A percentile compares a stretch with the other conserved stretches of the same genome.
Evolutionary conservation across 164 flowering plant genomes (phyloP).

Genomic region (Vitis rotundifolia): DNA sequence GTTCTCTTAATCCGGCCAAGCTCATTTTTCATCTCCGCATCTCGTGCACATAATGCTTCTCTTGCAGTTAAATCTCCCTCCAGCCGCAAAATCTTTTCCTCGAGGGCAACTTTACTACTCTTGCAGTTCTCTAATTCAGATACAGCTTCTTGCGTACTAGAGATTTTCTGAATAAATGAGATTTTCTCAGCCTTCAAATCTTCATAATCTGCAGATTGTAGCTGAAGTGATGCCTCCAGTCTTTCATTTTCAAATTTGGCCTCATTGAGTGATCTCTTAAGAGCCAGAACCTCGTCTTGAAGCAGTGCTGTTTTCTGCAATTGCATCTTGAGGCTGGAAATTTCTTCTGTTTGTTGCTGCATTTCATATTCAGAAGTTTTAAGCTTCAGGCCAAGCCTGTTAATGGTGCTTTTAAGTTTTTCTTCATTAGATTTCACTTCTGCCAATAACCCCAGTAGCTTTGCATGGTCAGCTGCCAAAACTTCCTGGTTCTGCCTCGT

Average conservation of each 20-base stretch:
- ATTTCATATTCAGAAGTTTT: conserved; percentile 56
- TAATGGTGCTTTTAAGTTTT: conserved; percentile 30
- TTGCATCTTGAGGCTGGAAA: conserved; percentile 46
- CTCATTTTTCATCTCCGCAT: conserved; percentile 67
- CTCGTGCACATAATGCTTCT: conserved; percentile 54
- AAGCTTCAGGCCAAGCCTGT: conserved; percentile 49
- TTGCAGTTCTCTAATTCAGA: conserved; percentile 60
- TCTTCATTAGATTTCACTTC: conserved; percentile 52
- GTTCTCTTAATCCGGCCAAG: conserved; percentile 46
- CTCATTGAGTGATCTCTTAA: conserved; percentile 42
- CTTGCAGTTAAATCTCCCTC: conserved; percentile 66
- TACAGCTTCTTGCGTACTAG: conserved; percentile 39
- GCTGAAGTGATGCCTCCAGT: conserved; percentile 51
- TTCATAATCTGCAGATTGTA: conserved; percentile 45
- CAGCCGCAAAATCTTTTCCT: conserved; percentile 63
- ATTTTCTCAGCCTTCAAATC: conserved; percentile 50
- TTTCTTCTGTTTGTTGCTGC: conserved; percentile 53
- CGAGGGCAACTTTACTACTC: conserved; percentile 38
- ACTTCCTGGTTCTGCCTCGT: conserved; percentile 44
- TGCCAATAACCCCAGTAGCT: conserved; percentile 37
- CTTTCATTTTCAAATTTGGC: conserved; percentile 55
- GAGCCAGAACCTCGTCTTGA: conserved; percentile 50
- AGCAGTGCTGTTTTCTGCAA: conserved; percentile 40
- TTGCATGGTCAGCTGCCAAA: conserved; percentile 50
- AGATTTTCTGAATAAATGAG: conserved; percentile 41